phyloP scores from a whole-genome alignment of 2,329 filamentous ascomycete genomes.

The Epichloe uncinata region DNA sequence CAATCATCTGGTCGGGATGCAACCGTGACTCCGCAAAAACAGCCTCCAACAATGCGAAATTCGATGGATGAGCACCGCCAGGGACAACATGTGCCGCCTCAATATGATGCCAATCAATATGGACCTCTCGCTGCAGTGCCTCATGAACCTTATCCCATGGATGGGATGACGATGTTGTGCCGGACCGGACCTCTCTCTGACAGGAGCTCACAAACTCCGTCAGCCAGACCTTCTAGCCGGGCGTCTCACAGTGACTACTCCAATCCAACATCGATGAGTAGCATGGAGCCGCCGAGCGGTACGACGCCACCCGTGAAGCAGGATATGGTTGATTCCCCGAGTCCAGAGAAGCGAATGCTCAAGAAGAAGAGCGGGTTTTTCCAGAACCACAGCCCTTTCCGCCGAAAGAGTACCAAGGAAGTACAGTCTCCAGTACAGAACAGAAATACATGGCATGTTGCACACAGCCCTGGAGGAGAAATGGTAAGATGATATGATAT shows the following conservation, averaged over 20 bases:
- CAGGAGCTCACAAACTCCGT: constrained; percentile 35
- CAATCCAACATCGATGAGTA: constrained; percentile 78
- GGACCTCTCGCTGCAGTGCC: constrained; percentile 57
- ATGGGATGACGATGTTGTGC: constrained; percentile 97
- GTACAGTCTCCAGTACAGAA: constrained; percentile 27
- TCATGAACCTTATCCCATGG: constrained; percentile 85
- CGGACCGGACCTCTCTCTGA: constrained; percentile 54
- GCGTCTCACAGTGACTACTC: constrained; percentile 88
- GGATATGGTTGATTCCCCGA: constrained; percentile 31
- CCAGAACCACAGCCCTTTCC: constrained; percentile 83
- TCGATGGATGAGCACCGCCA: constrained; percentile 11
- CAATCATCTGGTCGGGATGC: constrained; percentile 37
- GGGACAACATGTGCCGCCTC: constrained; percentile 10
- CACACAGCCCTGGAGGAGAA: constrained; percentile 11
- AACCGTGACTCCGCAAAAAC: constrained; percentile 37
- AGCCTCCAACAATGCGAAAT: constrained; percentile 7
- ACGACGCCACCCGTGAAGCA: constrained; percentile 64
- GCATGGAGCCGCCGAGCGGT: constrained; percentile 63
- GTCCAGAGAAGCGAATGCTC: constrained; percentile 51
- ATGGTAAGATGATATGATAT: constrained; percentile 1
- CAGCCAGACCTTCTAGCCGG: constrained; percentile 64
- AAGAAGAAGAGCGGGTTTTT: constrained; percentile 79
- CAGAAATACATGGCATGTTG: constrained; percentile 47
- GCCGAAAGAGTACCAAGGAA: constrained; percentile 80
- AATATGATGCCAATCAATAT: constrained; percentile 38